Evolutionary conservation across 2,329 filamentous ascomycete species (phyloP), one percentile per base, ranked within the genome.

Genomic region (Alternaria viburni): DNA sequence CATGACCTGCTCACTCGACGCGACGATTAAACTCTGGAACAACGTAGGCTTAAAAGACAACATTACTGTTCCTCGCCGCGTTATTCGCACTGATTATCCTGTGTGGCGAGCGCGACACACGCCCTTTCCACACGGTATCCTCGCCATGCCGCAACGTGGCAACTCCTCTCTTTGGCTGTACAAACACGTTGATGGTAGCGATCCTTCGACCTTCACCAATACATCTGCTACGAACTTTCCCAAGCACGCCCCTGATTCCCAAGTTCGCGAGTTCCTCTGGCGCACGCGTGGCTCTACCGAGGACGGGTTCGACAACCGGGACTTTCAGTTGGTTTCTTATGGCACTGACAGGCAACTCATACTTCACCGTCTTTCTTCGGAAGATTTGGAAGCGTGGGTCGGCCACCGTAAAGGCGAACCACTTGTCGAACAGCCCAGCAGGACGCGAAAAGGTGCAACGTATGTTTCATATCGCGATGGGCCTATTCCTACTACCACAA

Each of bases 291-390:
- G 94, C 9, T 72, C 70, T 41, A 83, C 84, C 19, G 86, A 87
- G 17, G 87, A 93, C 57, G 86, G 87, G n/a, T 81, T 91, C 49
- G 94, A 97, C 72, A 85, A 93, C 65, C 88, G 95, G 71, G 94
- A 97, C 56, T 97, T 97, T 67, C 94, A 97, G 78, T 85, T 97
- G 17, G 92, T 97, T 0, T 94, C 94, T 0, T 97, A 94, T 94
- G 93, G 93, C 25, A 90, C 92, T 52, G 95, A 97, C 77, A 91
- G 91, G 69, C 88, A 93, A 73, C 83, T 97, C 28, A 90, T 91
- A 52, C 84, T 97, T 26, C 92, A 97, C 75, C 89, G 89, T 51
- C 86, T 93, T 19, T 87, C 92, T 44, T 82, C 88, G 1, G 83
- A 88, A 25, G 83, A 89, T 28, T 83, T 96, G 1, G 61, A 71